Evolutionary conservation across 257 asterid genomes (phyloP), one percentile per base, ranked within the genome.

Genomic region (Nicotiana attenuata): DNA sequence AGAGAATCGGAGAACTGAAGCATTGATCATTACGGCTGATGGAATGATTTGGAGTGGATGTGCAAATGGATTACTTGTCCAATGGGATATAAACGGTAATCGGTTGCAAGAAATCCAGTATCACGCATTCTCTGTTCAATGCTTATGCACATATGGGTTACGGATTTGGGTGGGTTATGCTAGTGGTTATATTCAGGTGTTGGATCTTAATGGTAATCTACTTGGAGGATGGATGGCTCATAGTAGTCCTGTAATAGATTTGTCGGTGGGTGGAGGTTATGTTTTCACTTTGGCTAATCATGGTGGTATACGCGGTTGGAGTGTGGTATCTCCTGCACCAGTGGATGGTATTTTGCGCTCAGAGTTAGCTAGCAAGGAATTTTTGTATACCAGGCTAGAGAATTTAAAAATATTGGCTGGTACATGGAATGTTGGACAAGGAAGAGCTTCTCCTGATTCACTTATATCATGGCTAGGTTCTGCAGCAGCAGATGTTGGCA

Each of bases 251-350:
- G 90, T 96, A 73, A 88, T 96, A 56, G 97, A 88, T 84, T 85
- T 96, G 76, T 92, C 93, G 65, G 87, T 91, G 69, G 98, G 96
- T 52, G 87, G 86, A 66, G 93, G 97, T 78, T 92, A 89, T 81
- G 80, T 90, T 77, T 92, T 92, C 75, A 88, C 94, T 81, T 89
- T 96, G 85, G 97, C 98, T 81, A 96, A 90, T 87, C 98, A 96
- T 81, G 99, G 99, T 82, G 99, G 98, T 76, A 90, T 96, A 83
- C 97, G 99, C 76, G 99, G 99, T 81, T 96, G 99, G 99, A 93
- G 88, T 83, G 89, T 94, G 77, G 84, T 86, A 22, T 93, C 98
- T 83, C 99, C 99, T 65, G 97, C 97, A 81, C 97, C 94, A 55
- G 83, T 94, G 7, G 98, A 96, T 88, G 83, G 79, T 82, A 83